A percentile compares a stretch with the other conserved stretches of the same genome.
Evolutionary conservation across 176 grass and related monocot species (phyloP).

Genomic region (Oryza australiensis): DNA sequence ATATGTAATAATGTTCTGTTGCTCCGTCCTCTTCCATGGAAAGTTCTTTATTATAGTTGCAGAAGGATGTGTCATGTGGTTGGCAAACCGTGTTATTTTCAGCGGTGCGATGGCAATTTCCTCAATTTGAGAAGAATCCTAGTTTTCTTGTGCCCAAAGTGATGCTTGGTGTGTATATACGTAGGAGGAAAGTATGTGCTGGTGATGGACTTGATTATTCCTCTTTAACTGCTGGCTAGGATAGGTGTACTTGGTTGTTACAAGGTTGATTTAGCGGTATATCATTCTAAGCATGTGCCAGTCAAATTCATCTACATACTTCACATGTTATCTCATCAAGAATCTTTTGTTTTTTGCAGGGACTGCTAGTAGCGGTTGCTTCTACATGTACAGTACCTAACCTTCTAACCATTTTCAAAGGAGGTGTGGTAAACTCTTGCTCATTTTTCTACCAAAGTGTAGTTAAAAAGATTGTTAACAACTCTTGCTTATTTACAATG

Average conservation of each 20-base stretch:
- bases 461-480: not conserved
- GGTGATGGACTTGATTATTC: slow-evolving; percentile 31
- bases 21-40: not conserved
- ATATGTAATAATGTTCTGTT: not conserved
- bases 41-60: not conserved
- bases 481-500: slow-evolving; percentile 12
- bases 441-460: not conserved
- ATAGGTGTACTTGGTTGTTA: slow-evolving; percentile 31
- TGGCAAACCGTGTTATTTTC: not conserved
- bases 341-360: slow-evolving; percentile 24
- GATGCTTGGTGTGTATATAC: slow-evolving; percentile 24
- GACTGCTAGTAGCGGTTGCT: slow-evolving; percentile 23
- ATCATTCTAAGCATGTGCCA: not conserved
- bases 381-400: not conserved
- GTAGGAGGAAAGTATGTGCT: not conserved
- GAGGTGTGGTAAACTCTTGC: slow-evolving; percentile 9
- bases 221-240: slow-evolving; percentile 24
- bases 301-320: not conserved
- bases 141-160: slow-evolving; percentile 40
- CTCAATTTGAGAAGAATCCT: not conserved
- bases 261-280: not conserved
- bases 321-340: slow-evolving; percentile 18
- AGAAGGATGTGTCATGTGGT: slow-evolving; percentile 12
- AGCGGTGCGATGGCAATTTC: not conserved
- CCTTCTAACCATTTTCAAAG: not conserved